Percentiles rank a stretch among this genome's conserved stretches.
Evolutionary conservation across 2,329 filamentous ascomycete genomes (phyloP).

Genomic region (Herpotrichia juniperi): DNA sequence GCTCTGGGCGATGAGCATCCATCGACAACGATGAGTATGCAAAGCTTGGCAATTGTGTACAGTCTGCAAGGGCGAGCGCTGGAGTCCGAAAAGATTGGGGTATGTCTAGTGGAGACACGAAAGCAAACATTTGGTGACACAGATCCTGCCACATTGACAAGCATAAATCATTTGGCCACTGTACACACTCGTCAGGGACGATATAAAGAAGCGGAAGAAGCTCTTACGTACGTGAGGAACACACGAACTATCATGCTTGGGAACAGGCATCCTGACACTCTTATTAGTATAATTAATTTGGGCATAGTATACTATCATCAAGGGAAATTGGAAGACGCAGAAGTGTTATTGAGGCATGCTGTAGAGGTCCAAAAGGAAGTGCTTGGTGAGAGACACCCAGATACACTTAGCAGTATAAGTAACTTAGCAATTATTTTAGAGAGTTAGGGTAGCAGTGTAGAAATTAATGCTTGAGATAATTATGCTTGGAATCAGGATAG

Average conservation of each 20-base stretch:
- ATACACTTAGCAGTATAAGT: too few relatives aligned
- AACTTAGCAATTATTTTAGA: too few relatives aligned
- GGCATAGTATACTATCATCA: background rate
- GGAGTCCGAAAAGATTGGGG: background rate
- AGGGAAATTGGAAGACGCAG: background rate
- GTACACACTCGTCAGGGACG: background rate
- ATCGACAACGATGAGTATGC: constrained; percentile 3
- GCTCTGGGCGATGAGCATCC: constrained; percentile 4
- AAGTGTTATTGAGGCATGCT: background rate
- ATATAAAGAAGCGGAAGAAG: background rate
- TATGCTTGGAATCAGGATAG: too few relatives aligned
- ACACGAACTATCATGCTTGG: constrained; percentile 5
- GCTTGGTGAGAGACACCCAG: background rate
- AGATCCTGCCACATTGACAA: constrained; percentile 9
- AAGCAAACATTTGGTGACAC: background rate
- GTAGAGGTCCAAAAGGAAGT: too few relatives aligned
- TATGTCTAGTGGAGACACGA: background rate
- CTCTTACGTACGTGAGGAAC: background rate
- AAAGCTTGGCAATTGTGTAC: constrained; percentile 3
- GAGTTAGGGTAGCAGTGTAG: too few relatives aligned
- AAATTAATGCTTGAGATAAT: too few relatives aligned
- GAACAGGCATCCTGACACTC: constrained; percentile 10
- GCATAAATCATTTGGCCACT: constrained; percentile 7
- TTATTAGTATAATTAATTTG: constrained; percentile 6
- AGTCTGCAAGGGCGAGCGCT: background rate